Percentiles rank a stretch among this genome's conserved stretches.
phyloP scores from a whole-genome alignment of 768 basidiomycete species.

The Trichaptum fuscoviolaceum region DNA sequence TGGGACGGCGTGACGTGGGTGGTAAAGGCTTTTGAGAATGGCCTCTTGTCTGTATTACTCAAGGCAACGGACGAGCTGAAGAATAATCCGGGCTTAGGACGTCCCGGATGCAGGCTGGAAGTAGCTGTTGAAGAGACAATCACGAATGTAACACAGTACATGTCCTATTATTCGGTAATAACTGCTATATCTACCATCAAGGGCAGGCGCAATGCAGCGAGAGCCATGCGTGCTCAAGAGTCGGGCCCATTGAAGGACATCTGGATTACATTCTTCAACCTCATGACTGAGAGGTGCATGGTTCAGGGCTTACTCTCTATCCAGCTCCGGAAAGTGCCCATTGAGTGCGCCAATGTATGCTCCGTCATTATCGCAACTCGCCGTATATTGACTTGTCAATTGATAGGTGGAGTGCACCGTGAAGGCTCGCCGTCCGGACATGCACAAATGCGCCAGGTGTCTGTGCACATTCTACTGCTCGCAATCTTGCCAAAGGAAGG shows the following conservation, averaged over 20 bases:
- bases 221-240: not conserved
- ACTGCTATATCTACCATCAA: not conserved
- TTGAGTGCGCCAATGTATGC: not conserved
- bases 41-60: not conserved
- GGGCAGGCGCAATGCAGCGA: not conserved
- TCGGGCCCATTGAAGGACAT: not conserved
- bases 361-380: not conserved
- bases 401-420: not conserved
- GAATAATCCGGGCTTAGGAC: too few relatives aligned
- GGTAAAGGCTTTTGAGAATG: not conserved
- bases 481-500: not conserved
- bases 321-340: not conserved
- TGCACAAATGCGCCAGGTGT: not conserved
- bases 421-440: not conserved
- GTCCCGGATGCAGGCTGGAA: too few relatives aligned
- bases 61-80: not conserved
- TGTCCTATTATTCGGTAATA: not conserved
- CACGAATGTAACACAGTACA: not conserved
- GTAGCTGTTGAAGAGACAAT: too few relatives aligned
- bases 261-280: not conserved
- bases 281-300: not conserved
- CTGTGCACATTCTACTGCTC: not conserved
- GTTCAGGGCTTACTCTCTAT: not conserved
- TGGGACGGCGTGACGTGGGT: not conserved
- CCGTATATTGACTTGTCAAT: too few relatives aligned